Base-by-base conservation (phyloP, 495 filamentous ascomycete genomes). In the Penicillium fimorum region DNA sequence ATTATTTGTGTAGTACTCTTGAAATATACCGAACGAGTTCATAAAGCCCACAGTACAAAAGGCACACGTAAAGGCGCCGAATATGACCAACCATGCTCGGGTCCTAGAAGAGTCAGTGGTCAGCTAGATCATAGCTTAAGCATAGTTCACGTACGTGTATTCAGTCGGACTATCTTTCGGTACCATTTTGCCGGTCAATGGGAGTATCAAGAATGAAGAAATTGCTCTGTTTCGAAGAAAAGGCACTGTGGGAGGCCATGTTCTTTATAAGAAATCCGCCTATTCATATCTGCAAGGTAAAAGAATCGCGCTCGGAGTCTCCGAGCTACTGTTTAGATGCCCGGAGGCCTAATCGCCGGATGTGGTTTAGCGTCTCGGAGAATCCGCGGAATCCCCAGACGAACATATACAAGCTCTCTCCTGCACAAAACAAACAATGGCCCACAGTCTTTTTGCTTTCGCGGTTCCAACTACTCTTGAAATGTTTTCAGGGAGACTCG, bases 21-120 rank as follows among this genome's bases (percentile, higher is more conserved):
- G 69, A 57, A 87, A 89, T 13, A 83, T 64, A 9, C 85, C 86
- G 49, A 87, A 86, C 0, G 83, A 76, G 69, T 87, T 87, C 43
- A 82, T 54, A 65, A 84, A 85, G 10, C 86, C 86, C 3, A 86
- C 67, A 4, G 75, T 74, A 51, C 74, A 80, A 65, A 87, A 86
- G 0, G 65, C 7, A n/a, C 60, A 58, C 0, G 62, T 49, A 8
- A 57, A 69, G 7, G 70, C 67, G 0, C 73, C 73, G 20, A 63
- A 22, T 54, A 74, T 56, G 3, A 56, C 65, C 1, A 69, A 38
- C 44, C 67, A 68, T 55, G 70, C 62, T 30, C 56, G 59, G 0
- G 50, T 38, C 0, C 68, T 73, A n/a, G 3, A 12, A 43, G 20
- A 2, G 20, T 57, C 20, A 63, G 51, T 1, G 25, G 24, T 37